A percentile compares a stretch with the other conserved stretches of the same genome.
phyloP scores from a whole-genome alignment of 768 basidiomycete species.

The Trametes meyenii region DNA sequence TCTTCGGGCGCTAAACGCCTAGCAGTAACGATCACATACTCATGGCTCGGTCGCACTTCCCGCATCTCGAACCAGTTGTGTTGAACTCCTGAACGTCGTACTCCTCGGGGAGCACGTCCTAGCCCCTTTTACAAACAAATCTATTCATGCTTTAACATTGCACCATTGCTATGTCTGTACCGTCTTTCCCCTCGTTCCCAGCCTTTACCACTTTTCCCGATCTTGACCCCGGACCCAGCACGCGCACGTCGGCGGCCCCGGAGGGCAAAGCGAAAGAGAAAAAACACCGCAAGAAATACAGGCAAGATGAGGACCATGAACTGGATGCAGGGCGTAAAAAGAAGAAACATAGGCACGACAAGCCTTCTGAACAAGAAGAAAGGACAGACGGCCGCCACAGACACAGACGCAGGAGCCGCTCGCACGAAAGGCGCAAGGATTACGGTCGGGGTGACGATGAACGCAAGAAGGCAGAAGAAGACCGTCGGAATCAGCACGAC shows the following conservation, averaged over 20 bases:
- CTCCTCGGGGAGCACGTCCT: background rate
- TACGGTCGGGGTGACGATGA: slow-evolving; percentile 33
- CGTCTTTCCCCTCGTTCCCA: slow-evolving; percentile 73
- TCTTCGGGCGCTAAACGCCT: background rate
- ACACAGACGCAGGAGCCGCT: slow-evolving; percentile 18
- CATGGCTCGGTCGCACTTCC: background rate
- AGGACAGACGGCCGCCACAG: slow-evolving; percentile 29
- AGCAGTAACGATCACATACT: background rate
- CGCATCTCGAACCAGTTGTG: background rate
- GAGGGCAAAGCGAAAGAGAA: slow-evolving; percentile 14
- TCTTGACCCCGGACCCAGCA: slow-evolving; percentile 48
- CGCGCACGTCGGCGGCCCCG: slow-evolving; percentile 26
- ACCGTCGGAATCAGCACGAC: slow-evolving; percentile 31
- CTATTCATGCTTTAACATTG: slow-evolving; percentile 39
- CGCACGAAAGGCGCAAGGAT: slow-evolving; percentile 11
- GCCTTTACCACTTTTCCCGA: slow-evolving; percentile 75
- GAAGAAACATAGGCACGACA: slow-evolving; percentile 33
- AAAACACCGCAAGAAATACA: slow-evolving; percentile 17
- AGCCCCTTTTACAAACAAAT: background rate
- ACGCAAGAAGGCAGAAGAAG: slow-evolving; percentile 38
- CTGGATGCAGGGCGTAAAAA: slow-evolving; percentile 10
- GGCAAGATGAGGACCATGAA: slow-evolving; percentile 1
- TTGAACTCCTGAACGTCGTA: background rate
- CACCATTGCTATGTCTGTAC: slow-evolving; percentile 66
- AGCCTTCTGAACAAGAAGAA: slow-evolving; percentile 26